Evolutionary conservation across 2,329 filamentous ascomycete species (phyloP).

Genomic region (Calonectria pseudoreteaudii): DNA sequence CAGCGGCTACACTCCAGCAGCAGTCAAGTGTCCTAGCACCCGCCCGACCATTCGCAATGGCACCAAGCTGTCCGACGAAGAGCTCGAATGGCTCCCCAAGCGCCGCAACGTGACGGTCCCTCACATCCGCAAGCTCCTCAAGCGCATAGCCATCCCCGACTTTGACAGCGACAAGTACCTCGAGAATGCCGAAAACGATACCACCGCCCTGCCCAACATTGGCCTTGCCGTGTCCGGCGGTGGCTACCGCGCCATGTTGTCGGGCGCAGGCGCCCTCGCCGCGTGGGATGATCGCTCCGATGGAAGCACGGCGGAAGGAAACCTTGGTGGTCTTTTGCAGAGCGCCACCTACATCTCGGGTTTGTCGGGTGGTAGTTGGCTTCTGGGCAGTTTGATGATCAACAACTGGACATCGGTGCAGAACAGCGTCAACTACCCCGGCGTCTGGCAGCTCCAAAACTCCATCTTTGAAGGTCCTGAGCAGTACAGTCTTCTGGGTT

Average conservation of each 20-base stretch:
- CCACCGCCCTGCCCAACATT: slow-evolving; percentile 65
- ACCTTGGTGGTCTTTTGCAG: slow-evolving; percentile 85
- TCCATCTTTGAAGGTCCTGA: slow-evolving; percentile 56
- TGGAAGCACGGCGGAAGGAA: slow-evolving; percentile 61
- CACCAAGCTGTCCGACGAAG: slow-evolving; percentile 70
- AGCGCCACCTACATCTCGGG: slow-evolving; percentile 84
- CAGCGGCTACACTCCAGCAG: slow-evolving; percentile 75
- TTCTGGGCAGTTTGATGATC: slow-evolving; percentile 82
- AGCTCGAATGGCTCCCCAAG: slow-evolving; percentile 78
- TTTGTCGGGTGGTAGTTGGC: slow-evolving; percentile 86
- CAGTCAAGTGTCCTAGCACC: slow-evolving; percentile 76
- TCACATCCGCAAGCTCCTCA: slow-evolving; percentile 81
- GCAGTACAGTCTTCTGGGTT: slow-evolving; percentile 51
- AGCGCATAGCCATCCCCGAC: slow-evolving; percentile 77
- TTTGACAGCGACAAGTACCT: slow-evolving; percentile 85
- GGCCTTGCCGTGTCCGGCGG: slow-evolving; percentile 85
- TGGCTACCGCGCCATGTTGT: slow-evolving; percentile 88
- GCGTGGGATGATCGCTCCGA: slow-evolving; percentile 82
- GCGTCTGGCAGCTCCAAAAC: slow-evolving; percentile 56
- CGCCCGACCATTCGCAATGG: slow-evolving; percentile 77
- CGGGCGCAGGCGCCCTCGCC: slow-evolving; percentile 81
- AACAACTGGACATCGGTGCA: slow-evolving; percentile 83
- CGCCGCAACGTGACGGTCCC: slow-evolving; percentile 79
- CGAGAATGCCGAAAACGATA: slow-evolving; percentile 44
- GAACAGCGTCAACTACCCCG: slow-evolving; percentile 48